These are phyloP conservation scores for Colletotrichum spaethianum DNA, from an alignment of 2,329 filamentous ascomycete genomes.

Conservation along the genomic window DNA sequence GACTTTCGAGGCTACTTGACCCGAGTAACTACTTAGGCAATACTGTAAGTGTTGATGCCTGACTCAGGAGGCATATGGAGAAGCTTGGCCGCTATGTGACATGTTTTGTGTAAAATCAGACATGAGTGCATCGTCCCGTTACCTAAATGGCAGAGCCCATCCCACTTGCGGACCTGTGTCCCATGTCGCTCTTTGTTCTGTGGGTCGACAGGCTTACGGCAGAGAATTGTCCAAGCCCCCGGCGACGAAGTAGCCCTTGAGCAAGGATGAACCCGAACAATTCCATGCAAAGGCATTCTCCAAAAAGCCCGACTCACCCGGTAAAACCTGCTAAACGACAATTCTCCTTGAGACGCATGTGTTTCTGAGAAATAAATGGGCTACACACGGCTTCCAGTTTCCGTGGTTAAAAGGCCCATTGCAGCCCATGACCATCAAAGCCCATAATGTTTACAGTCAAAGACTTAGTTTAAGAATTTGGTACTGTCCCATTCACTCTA, in stretches of 20 bases:
- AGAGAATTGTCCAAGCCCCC: neutral
- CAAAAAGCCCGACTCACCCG: neutral
- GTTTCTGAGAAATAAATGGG: neutral
- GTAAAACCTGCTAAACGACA: neutral
- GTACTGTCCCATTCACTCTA: no score
- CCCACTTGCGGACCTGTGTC: no score
- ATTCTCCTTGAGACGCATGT: slow-evolving; percentile 17
- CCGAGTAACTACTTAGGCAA: no score
- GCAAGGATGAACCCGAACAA: neutral
- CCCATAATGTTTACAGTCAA: neutral
- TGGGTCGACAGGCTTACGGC: neutral
- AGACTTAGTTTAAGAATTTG: neutral
- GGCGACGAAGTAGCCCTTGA: no score
- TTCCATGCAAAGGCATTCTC: neutral
- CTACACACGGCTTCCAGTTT: neutral
- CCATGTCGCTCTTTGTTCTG: neutral
- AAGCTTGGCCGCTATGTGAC: neutral
- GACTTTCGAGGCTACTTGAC: neutral
- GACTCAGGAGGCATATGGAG: neutral
- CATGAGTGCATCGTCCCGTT: neutral
- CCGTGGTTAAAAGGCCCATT: slow-evolving; percentile 7
- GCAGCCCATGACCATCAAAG: neutral
- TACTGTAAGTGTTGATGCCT: neutral
- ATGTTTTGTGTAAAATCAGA: neutral
- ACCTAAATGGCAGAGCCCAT: neutral